Conservation (phyloP, 2,329 filamentous ascomycete species). For the Aspergillus quadricinctus region DNA sequence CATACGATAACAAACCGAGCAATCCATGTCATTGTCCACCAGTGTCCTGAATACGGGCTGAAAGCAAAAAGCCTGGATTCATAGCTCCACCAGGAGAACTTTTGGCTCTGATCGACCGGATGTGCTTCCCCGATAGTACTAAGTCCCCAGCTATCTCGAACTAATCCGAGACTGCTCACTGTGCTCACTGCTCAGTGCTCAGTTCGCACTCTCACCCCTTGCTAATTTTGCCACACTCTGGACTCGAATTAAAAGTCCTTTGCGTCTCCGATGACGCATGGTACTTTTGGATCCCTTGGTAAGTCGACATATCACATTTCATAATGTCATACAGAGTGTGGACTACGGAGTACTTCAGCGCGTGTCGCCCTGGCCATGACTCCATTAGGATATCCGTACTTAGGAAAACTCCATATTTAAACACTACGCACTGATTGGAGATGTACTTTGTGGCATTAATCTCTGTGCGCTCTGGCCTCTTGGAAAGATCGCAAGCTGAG, state of each 20-base stretch:
- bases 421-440: not conserved
- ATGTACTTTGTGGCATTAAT: not conserved
- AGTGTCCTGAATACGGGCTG: not conserved
- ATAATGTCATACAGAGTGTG: not conserved
- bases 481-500: not conserved
- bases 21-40: not conserved
- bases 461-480: not conserved
- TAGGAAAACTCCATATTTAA: not conserved
- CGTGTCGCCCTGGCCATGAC: not conserved
- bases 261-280: constrained; percentile 3
- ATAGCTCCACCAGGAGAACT: not conserved
- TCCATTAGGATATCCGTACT: not conserved
- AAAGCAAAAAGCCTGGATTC: not conserved
- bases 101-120: constrained; percentile 19
- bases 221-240: constrained; percentile 4
- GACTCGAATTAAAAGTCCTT: constrained; percentile 1
- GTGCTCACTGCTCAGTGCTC: constrained; percentile 9
- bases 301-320: constrained; percentile 6
- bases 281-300: constrained; percentile 17
- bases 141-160: constrained; percentile 1
- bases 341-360: not conserved
- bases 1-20: not conserved
- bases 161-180: constrained; percentile 1
- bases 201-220: constrained; percentile 6
- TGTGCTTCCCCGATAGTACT: constrained; percentile 14